Evolutionary conservation across 768 basidiomycete genomes (phyloP), one percentile per base, ranked within the genome.

Genomic region (Steccherinum ochraceum): DNA sequence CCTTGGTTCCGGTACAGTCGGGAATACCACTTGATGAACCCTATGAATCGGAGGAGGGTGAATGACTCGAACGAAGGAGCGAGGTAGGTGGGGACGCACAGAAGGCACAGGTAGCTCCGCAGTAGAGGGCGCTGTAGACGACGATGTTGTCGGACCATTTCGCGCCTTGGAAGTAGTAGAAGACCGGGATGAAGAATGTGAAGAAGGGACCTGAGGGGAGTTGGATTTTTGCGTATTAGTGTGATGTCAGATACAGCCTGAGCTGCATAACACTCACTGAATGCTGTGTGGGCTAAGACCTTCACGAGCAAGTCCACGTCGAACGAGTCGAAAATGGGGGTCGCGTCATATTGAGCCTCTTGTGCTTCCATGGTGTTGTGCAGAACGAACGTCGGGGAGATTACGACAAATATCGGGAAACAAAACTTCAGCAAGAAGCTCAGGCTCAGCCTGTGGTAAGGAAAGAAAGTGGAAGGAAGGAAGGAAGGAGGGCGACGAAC

Each of bases 291-390:
- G 43, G 74, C 68, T 50, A 93, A 71, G 48, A 93, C 89, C 69
- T 89, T 90, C 57, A 89, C 69, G 47, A 92, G 65, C 50, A 89
- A 70, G 67, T 93, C 91, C 30, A 92, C 52, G 69, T 92, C 85
- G 52, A 92, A 67, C 52, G 69, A 71, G 65, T 91, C 89, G 61
- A 81, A 85, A 43, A 86, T 68, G 18, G 78, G 79, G 10, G 72
- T 68, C 23, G 69, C 62, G 43, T 79, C 78, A 24, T 60, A 56
- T 12, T 21, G 50, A 46, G 56, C 50, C 23, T 56, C 45, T 18
- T 23, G 42, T 44, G 47, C 64, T 56, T 68, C 48, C 55, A 53
- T 54, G 5, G 24, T n/a, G n/a, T n/a, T n/a, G n/a, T n/a, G n/a
- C n/a, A n/a, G n/a, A n/a, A n/a, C 24, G 24, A 13, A 25, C 5